Evolutionary conservation across 1,284 basidiomycete genomes (phyloP), one percentile per base, ranked within the genome.

Genomic region (Moniliophthora roreri): DNA sequence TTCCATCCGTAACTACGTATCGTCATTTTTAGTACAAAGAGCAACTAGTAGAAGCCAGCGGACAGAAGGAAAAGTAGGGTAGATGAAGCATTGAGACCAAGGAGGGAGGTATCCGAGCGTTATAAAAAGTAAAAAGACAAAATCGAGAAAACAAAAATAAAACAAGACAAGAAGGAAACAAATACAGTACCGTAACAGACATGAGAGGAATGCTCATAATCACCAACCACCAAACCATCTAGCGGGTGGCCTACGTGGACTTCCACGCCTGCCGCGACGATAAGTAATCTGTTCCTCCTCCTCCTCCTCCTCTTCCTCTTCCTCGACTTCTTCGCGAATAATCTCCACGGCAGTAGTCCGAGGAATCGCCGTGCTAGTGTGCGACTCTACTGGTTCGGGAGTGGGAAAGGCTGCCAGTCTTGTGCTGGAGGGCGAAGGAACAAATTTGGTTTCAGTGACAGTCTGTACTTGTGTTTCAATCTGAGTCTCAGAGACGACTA

Each of bases 361-460:
- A 21, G 87, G 88, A 62, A 80, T 83, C 9, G 78, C 74, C 7
- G 76, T 69, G 20, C 80, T 78, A 35, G 80, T 75, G 15, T 79
- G 73, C 3, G 80, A 76, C 50, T 78, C 75, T 28, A 75, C 76
- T 20, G 76, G 77, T 63, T 85, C 81, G 6, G 90, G 89, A 26
- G 81, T 80, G 35, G 89, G 89, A 58, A 79, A 80, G 32, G 87
- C 84, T 55, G 84, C 89, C 60, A 81, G 79, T 58, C 88, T 87
- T 47, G 89, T 91, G 65, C 82, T 87, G 62, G 88, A 85, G 56
- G 89, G 89, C 23, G 85, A 79, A 52, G 87, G 88, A 58, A 87
- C 79, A 51, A 81, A 82, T 62, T 86, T 78, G 56, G 77, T 77
- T 60, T 82, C 72, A 38, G 85, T 78, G 61, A 89, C 73, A 50